phyloP scores from a whole-genome alignment of 1,284 basidiomycete species.

The Heterobasidion parviporum region DNA sequence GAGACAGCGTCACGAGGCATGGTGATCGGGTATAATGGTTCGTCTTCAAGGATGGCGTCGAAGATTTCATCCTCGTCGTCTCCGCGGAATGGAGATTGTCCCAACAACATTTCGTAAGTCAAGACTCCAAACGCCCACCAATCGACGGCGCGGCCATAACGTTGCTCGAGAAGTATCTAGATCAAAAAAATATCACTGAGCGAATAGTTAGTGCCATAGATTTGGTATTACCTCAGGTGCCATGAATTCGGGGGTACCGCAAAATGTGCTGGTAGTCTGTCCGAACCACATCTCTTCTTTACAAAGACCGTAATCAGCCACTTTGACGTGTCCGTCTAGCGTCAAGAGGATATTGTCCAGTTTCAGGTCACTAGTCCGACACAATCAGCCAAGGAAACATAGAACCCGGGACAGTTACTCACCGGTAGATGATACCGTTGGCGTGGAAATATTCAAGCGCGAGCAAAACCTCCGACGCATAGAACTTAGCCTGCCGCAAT shows the following conservation, averaged over 20 bases:
- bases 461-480: slow-evolving; percentile 95
- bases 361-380: slow-evolving; percentile 76
- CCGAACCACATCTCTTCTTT: slow-evolving; percentile 99
- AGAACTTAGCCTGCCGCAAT: slow-evolving; percentile 89
- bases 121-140: slow-evolving; percentile 99
- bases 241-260: slow-evolving; percentile 99
- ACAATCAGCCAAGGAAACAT: not conserved
- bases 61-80: slow-evolving; percentile 99
- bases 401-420: slow-evolving; percentile 18
- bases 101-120: slow-evolving; percentile 98
- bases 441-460: slow-evolving; percentile 98
- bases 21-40: slow-evolving; percentile 98
- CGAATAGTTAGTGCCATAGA: not conserved
- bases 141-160: slow-evolving; percentile 96
- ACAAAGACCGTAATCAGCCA: slow-evolving; percentile 98
- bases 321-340: slow-evolving; percentile 96
- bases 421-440: slow-evolving; percentile 93
- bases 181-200: slow-evolving; percentile 1
- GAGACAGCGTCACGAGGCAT: slow-evolving; percentile 98
- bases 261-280: slow-evolving; percentile 97
- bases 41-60: slow-evolving; percentile 97
- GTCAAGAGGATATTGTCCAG: slow-evolving; percentile 98
- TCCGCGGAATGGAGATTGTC: slow-evolving; percentile 98
- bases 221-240: slow-evolving; percentile 77
- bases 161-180: slow-evolving; percentile 94